Conservation (phyloP, 495 filamentous ascomycete species). For the Mytilinidion resinicola region DNA sequence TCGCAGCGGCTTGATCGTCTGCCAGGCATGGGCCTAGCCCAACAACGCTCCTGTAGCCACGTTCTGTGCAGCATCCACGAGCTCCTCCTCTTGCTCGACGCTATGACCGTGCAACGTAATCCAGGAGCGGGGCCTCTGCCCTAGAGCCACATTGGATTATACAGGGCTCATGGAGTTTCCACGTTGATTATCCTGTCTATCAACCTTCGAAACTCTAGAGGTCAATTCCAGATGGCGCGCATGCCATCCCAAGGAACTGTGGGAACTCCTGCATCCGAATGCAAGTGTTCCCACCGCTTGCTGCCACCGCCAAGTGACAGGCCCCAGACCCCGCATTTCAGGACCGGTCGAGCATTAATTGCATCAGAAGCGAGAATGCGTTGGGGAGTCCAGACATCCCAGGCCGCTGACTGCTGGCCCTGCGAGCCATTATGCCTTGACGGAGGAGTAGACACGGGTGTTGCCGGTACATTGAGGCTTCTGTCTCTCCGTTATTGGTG, state of each 20-base stretch:
- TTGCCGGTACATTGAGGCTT: neutral
- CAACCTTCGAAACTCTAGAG: neutral
- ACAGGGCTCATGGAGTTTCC: neutral
- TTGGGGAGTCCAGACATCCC: slow-evolving; percentile 8
- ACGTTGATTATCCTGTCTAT: neutral
- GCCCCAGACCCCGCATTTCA: slow-evolving; percentile 24
- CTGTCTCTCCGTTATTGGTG: neutral
- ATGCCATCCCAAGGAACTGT: neutral
- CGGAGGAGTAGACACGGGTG: neutral
- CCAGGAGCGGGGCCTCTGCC: neutral
- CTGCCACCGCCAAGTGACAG: slow-evolving; percentile 13
- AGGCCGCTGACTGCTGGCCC: neutral
- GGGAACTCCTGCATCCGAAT: neutral
- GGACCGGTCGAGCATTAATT: slow-evolving; percentile 15
- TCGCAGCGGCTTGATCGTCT: slow-evolving; percentile 8
- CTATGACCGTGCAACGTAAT: neutral
- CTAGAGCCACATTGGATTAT: neutral
- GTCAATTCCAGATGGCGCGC: neutral
- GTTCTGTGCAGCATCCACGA: slow-evolving; percentile 12
- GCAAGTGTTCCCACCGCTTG: slow-evolving; percentile 9
- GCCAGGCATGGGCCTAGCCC: neutral
- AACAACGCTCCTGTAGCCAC: slow-evolving; percentile 17
- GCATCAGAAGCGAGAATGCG: slow-evolving; percentile 7
- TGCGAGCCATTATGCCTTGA: neutral
- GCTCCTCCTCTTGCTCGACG: slow-evolving; percentile 8